Conservation (phyloP, 2,329 filamentous ascomycete genomes). For the Sporothrix variecibatus region DNA sequence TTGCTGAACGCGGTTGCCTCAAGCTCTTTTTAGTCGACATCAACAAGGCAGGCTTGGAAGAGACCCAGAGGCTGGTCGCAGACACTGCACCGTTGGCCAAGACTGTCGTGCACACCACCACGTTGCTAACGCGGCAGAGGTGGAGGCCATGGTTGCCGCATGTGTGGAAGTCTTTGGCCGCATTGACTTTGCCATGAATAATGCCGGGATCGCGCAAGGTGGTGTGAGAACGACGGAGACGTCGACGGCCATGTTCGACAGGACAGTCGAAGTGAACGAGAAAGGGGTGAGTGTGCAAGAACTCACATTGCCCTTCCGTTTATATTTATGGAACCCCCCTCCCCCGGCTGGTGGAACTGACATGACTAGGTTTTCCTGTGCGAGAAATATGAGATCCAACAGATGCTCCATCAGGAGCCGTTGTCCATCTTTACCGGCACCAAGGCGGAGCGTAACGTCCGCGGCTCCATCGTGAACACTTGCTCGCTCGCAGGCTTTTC, state of each 20-base stretch:
- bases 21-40: conserved; percentile 1
- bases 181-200: conserved; percentile 8
- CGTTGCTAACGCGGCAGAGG: neutral
- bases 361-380: neutral
- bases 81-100: neutral
- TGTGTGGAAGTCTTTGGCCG: conserved; percentile 1
- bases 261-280: neutral
- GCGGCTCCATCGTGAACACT: conserved; percentile 9
- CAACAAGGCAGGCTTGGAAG: neutral
- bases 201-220: neutral
- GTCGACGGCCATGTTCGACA: neutral
- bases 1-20: neutral
- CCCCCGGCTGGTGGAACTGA: no score
- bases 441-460: neutral
- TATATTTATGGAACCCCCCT: no score
- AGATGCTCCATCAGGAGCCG: conserved; percentile 10
- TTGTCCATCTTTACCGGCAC: neutral
- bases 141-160: neutral
- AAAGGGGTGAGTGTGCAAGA: neutral
- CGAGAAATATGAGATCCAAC: neutral
- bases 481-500: conserved; percentile 1
- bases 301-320: no score
- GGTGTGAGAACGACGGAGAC: neutral
- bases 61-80: neutral
- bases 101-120: neutral